These are phyloP conservation scores for Rubroboletus satanas DNA, from an alignment of 768 basidiomycete species.

Conservation along the genomic window DNA sequence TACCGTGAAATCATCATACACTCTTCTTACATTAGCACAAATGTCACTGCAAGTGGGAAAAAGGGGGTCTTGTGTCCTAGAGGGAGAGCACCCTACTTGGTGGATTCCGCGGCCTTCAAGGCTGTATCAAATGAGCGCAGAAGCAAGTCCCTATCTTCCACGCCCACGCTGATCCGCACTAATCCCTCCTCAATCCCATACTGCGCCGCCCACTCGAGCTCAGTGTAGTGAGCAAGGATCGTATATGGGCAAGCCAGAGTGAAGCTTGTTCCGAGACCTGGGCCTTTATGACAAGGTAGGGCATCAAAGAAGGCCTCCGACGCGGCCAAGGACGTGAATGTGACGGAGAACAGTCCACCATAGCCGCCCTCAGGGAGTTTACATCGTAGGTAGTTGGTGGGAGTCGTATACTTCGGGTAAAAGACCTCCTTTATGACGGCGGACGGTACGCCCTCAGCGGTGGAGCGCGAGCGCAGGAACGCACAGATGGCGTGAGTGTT, in stretches of 20 bases:
- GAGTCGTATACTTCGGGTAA: conserved; percentile 82
- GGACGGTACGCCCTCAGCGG: conserved; percentile 33
- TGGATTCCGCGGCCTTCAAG: conserved; percentile 65
- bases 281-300: conserved; percentile 83
- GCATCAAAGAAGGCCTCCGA: conserved; percentile 82
- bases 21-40: background rate
- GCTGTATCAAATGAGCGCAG: conserved; percentile 59
- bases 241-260: conserved; percentile 93
- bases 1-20: background rate
- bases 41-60: background rate
- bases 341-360: conserved; percentile 85
- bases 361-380: conserved; percentile 58
- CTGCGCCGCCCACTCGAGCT: conserved; percentile 86
- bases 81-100: conserved; percentile 3
- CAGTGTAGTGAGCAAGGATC: conserved; percentile 84
- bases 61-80: background rate
- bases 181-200: conserved; percentile 83
- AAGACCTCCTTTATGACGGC: conserved; percentile 76
- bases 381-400: conserved; percentile 66
- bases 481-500: conserved; percentile 85
- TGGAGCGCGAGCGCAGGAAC: conserved; percentile 60
- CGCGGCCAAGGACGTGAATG: conserved; percentile 67
- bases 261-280: conserved; percentile 91
- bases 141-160: conserved; percentile 67
- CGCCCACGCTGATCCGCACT: conserved; percentile 87